phyloP scores from a whole-genome alignment of 768 basidiomycete species.

The Podaxis pistillaris region DNA sequence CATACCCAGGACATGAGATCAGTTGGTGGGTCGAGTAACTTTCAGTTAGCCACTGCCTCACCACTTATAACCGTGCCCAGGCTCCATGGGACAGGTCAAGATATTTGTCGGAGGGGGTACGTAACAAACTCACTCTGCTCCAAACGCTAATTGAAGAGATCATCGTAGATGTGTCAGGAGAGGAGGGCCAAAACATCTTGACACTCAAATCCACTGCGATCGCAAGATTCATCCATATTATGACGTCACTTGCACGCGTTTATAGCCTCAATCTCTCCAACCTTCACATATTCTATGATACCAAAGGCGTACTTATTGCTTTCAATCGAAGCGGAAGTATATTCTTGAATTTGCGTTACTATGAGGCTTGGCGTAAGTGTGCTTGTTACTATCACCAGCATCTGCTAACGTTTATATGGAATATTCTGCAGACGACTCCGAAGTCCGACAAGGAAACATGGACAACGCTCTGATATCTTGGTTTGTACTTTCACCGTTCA shows the following conservation, averaged over 20 bases:
- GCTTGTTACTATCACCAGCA: background rate
- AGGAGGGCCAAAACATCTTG: conserved; percentile 42
- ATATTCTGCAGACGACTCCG: conserved; percentile 57
- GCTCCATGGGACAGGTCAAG: conserved; percentile 59
- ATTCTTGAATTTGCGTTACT: conserved; percentile 87
- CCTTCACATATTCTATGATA: conserved; percentile 86
- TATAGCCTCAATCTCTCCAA: conserved; percentile 74
- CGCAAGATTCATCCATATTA: conserved; percentile 70
- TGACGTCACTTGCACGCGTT: conserved; percentile 62
- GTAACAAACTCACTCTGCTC: background rate
- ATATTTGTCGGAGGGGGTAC: conserved; percentile 65
- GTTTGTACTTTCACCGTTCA: conserved; percentile 30
- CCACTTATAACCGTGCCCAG: conserved; percentile 30
- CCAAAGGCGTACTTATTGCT: conserved; percentile 78
- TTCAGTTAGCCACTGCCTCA: background rate
- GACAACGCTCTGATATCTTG: conserved; percentile 78
- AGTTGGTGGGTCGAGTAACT: conserved; percentile 47
- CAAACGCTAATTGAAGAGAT: background rate
- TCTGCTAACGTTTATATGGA: background rate
- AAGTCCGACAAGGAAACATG: conserved; percentile 52
- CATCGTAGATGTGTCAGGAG: conserved; percentile 54
- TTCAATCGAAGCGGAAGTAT: conserved; percentile 90
- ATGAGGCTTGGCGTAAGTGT: conserved; percentile 82
- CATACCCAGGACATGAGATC: conserved; percentile 55
- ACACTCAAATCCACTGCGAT: conserved; percentile 52